Percentiles rank a stretch among this genome's conserved stretches.
Evolutionary conservation across 202 grass and related monocot genomes (phyloP).

Genomic region (Panicum hallii): DNA sequence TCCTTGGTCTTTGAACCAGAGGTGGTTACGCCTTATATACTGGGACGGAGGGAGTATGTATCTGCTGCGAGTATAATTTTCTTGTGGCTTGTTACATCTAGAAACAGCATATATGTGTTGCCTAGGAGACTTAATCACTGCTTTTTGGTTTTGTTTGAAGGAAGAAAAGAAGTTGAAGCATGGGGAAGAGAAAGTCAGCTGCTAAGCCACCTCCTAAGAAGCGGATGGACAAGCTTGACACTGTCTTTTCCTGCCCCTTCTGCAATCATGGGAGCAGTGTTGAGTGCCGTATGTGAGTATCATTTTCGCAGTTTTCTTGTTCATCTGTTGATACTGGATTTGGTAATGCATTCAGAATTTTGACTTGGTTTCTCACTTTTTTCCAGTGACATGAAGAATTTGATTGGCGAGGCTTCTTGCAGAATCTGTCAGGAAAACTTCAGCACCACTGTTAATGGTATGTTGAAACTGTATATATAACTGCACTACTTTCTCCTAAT

Average conservation of each 20-base stretch:
- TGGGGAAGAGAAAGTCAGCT: constrained; percentile 91
- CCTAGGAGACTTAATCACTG: background rate
- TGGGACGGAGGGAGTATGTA: no score
- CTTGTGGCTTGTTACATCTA: background rate
- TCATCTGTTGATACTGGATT: background rate
- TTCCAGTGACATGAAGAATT: constrained; percentile 91
- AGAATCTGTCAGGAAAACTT: constrained; percentile 92
- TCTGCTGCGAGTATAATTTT: background rate
- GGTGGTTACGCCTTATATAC: no score
- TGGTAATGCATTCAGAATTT: constrained; percentile 24
- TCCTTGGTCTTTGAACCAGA: no score
- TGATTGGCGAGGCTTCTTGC: constrained; percentile 88
- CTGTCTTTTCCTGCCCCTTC: constrained; percentile 89
- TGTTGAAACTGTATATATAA: constrained; percentile 14
- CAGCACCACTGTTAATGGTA: constrained; percentile 91
- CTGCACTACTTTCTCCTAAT: background rate
- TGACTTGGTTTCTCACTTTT: constrained; percentile 25
- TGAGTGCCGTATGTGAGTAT: constrained; percentile 86
- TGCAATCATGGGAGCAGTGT: constrained; percentile 96
- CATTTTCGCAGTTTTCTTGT: background rate
- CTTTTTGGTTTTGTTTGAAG: constrained; percentile 33
- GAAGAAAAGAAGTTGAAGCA: constrained; percentile 51
- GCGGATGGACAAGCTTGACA: constrained; percentile 97
- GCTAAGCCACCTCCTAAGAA: constrained; percentile 92
- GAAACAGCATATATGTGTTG: background rate